Base-by-base conservation (phyloP, 352 stramenopile genomes). In the Phytophthora macrochlamydospora region DNA sequence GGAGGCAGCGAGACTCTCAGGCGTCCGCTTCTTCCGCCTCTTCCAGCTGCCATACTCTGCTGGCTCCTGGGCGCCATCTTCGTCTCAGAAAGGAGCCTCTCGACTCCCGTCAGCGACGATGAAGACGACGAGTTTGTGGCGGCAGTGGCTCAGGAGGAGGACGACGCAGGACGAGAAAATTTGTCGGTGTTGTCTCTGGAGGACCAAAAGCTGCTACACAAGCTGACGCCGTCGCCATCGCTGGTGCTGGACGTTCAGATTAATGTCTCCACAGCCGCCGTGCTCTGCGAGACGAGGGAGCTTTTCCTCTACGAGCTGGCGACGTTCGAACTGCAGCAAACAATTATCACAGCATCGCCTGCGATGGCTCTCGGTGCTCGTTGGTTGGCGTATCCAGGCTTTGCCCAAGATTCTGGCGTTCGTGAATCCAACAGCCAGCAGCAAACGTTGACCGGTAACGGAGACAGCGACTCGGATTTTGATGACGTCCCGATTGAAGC, bases 221-320 rank as follows among this genome's bases (percentile, higher is more conserved):
- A 82, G 46, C 66, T 93, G 24, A 77, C 81, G 2, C 77, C 83
- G 24, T 81, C 85, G 28, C 81, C 79, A 28, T 91, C 85, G 7
- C 71, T 85, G 2, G 81, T 93, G 35, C 62, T 91, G 61, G 85
- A 93, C 61, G 54, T 92, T 8, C 83, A 92, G 54, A 85, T 89
- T 45, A 89, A 92, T 31, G 59, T 61, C 14, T 69, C 69, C 2
- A 79, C 64, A 7, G 80, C 81, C 2, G 83, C 85, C 2, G 71
- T 93, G 18, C 76, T 92, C 4, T 92, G 83, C 42, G 85, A 93
- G 63, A 84, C 67, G 12, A 68, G 80, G 42, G 83, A 91, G 73
- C 81, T 93, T 49, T 57, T 89, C 50, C 72, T 93, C 12, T 83
- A 89, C 33, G 77, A 93, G 43, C 59, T 92, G 48, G 30, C 37